Base-by-base conservation (phyloP, 1,139 yeast species). In the Magnusiomyces magnusii region DNA sequence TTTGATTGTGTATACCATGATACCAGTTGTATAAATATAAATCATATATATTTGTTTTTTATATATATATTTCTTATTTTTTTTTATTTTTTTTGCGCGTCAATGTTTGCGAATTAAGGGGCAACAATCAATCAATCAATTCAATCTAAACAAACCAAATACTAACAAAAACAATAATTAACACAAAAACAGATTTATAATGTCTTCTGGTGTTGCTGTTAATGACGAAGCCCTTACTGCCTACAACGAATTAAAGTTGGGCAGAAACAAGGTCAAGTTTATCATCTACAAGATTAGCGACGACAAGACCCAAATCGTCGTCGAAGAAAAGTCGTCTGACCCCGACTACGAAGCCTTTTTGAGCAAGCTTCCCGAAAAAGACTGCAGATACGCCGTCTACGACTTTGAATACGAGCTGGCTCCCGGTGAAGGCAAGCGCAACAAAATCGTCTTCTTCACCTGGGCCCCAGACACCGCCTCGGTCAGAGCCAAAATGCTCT, bases 381-480 rank as follows among this genome's bases (percentile, higher is more conserved):
- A 92, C 71, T 91, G 98, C 78, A 86, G 92, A 75, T 95, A 93
- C 74, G 99, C 99, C 62, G 85, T 95, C 63, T 93, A 91, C 77
- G 98, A 92, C 77, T 92, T 93, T 69, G 97, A 92, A 77, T 93
- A 91, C 76, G 97, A 91, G 74, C 79, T 89, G 64, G 83, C 88
- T 66, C 83, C 83, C 55, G 93, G 91, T 68, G 98, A 93, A 77
- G 99, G 99, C 73, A 90, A 90, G 81, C 87, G 80, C 80, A 86
- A 92, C 71, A 93, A 93, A 82, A 87, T 93, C 70, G 86, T 92
- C 62, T 93, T 93, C 78, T 87, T 76, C 80, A 87, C 95, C 67
- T 93, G 99, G 99, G 85, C 97, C 64, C 99, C 99, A 70, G 99
- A 95, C 74, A 87, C 95, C 63, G 97, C 98, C 58, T 90, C 95